Conservation (phyloP, 176 grass and related monocot species). For the Juncus effusus region DNA sequence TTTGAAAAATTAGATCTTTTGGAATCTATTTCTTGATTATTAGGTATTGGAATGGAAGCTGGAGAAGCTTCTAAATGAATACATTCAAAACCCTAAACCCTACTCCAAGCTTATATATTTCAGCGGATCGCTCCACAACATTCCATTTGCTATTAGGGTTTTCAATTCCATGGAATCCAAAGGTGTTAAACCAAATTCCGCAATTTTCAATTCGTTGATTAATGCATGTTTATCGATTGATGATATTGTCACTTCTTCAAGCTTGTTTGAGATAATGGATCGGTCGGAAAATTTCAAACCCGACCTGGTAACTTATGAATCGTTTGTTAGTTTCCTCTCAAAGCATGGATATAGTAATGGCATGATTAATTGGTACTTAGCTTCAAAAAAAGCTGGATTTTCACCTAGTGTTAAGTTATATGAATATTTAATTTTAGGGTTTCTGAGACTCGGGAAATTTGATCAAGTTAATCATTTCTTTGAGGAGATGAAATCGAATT, state of each 20-base stretch:
- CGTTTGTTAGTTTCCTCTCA: slow-evolving; percentile 40
- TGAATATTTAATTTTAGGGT: slow-evolving; percentile 43
- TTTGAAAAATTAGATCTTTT: not conserved
- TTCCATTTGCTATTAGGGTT: slow-evolving; percentile 32
- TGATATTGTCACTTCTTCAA: slow-evolving; percentile 40
- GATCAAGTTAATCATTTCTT: slow-evolving; percentile 38
- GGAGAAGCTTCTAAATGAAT: slow-evolving; percentile 38
- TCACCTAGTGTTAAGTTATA: slow-evolving; percentile 34
- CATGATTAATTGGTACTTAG: slow-evolving; percentile 44
- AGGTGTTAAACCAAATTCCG: slow-evolving; percentile 34
- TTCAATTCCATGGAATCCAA: slow-evolving; percentile 27
- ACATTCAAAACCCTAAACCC: slow-evolving; percentile 22
- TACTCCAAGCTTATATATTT: slow-evolving; percentile 38
- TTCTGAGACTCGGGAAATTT: slow-evolving; percentile 30
- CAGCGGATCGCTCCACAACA: slow-evolving; percentile 26
- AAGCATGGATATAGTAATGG: slow-evolving; percentile 26
- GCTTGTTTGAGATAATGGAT: slow-evolving; percentile 44
- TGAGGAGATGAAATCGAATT: slow-evolving; percentile 38
- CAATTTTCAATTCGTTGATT: slow-evolving; percentile 39
- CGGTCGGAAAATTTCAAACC: slow-evolving; percentile 25
- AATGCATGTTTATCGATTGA: slow-evolving; percentile 31
- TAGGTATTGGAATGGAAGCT: slow-evolving; percentile 49
- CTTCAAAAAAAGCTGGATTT: slow-evolving; percentile 46
- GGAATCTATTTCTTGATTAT: not conserved
- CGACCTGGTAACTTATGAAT: slow-evolving; percentile 34